phyloP scores from a whole-genome alignment of 345 rosid genomes.

The Dipteronia dyeriana region DNA sequence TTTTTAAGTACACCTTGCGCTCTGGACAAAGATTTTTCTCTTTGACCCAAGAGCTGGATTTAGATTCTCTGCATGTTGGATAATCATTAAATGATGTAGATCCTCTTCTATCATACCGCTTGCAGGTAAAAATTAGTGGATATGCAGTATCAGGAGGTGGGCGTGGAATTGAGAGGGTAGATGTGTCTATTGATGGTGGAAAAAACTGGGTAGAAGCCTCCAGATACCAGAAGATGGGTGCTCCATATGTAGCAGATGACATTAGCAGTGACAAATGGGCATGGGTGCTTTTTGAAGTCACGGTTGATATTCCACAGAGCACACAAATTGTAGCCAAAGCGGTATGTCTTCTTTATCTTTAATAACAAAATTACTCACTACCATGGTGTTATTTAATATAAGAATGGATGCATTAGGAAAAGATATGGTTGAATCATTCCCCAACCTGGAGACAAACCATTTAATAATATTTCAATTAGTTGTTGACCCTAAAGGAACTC shows the following conservation, averaged over 20 bases:
- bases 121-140: slow-evolving; percentile 75
- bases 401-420: neutral
- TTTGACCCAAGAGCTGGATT: neutral
- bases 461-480: neutral
- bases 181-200: slow-evolving; percentile 88
- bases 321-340: slow-evolving; percentile 88
- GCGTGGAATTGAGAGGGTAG: slow-evolving; percentile 95
- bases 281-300: slow-evolving; percentile 87
- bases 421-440: neutral
- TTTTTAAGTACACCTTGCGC: neutral
- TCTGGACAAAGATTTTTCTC: neutral
- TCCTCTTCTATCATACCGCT: slow-evolving; percentile 4
- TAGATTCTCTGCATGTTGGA: neutral
- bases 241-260: slow-evolving; percentile 62
- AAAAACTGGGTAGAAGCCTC: slow-evolving; percentile 88
- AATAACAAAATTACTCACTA: neutral
- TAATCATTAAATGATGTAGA: slow-evolving; percentile 1
- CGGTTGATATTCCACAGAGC: slow-evolving; percentile 49
- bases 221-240: slow-evolving; percentile 66
- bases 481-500: neutral
- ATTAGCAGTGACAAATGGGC: slow-evolving; percentile 85
- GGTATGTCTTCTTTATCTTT: slow-evolving; percentile 41
- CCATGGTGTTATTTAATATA: neutral
- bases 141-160: slow-evolving; percentile 98
- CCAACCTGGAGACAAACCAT: neutral